Evolutionary conservation across 2,329 filamentous ascomycete species (phyloP).

Genomic region (Stagonosporopsis chrysanthemi): DNA sequence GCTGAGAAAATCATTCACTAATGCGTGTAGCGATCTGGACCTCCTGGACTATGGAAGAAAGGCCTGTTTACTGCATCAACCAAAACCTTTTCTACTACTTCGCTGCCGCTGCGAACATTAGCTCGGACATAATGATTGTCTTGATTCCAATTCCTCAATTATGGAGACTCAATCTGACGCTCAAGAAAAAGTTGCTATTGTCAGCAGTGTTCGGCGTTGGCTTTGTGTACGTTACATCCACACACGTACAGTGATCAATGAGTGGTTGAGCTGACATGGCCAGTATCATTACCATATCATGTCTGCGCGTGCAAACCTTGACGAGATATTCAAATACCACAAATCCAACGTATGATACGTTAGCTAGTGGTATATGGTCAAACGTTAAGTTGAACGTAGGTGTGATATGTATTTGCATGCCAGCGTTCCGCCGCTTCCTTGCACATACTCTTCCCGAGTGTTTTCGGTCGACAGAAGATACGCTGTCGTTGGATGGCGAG

Average conservation of each 20-base stretch:
- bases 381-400: conserved; percentile 14
- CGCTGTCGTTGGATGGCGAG: too few relatives aligned
- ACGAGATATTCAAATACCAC: neutral
- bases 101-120: conserved; percentile 26
- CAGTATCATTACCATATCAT: conserved; percentile 3
- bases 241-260: too few relatives aligned
- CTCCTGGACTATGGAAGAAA: conserved; percentile 24
- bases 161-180: conserved; percentile 26
- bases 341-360: conserved; percentile 6
- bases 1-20: neutral
- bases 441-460: neutral
- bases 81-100: conserved; percentile 21
- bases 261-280: neutral
- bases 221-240: conserved; percentile 41
- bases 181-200: conserved; percentile 40
- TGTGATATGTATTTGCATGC: conserved; percentile 15
- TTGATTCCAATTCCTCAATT: conserved; percentile 29
- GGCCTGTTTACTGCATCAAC: conserved; percentile 33
- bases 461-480: neutral
- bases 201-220: conserved; percentile 44
- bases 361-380: neutral
- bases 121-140: conserved; percentile 27
- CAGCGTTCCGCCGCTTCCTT: conserved; percentile 5
- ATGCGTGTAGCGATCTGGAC: neutral
- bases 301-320: neutral